A percentile compares a stretch with the other conserved stretches of the same genome.
Conservation (phyloP, 768 basidiomycete species). For the Rhodosporidiobolus odoratus region DNA sequence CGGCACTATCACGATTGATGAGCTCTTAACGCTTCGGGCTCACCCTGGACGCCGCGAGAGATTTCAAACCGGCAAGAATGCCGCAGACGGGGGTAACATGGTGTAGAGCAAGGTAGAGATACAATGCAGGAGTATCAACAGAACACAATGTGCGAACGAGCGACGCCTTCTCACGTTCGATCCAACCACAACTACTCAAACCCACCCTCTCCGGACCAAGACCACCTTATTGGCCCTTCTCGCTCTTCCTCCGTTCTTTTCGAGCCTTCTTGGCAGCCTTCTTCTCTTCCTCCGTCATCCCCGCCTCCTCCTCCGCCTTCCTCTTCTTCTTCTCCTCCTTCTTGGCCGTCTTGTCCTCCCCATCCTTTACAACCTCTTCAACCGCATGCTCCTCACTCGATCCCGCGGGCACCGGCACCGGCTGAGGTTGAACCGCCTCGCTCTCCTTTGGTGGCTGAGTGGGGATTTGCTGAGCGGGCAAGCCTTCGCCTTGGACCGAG, state of each 20-base stretch:
- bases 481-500: slow-evolving; percentile 42
- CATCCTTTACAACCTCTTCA: slow-evolving; percentile 44
- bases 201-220: neutral
- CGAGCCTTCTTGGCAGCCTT: slow-evolving; percentile 52
- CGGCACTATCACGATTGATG: too few species aligned
- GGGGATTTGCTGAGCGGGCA: slow-evolving; percentile 36
- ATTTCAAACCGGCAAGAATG: too few species aligned
- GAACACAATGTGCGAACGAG: neutral
- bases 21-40: too few species aligned
- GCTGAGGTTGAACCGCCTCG: slow-evolving; percentile 39
- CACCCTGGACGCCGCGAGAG: too few species aligned
- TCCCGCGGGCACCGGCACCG: slow-evolving; percentile 40
- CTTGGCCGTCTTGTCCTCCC: slow-evolving; percentile 33
- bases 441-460: slow-evolving; percentile 37
- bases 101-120: neutral
- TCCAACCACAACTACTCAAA: too few species aligned
- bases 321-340: slow-evolving; percentile 53
- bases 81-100: neutral
- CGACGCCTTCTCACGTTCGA: too few species aligned
- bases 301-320: slow-evolving; percentile 49
- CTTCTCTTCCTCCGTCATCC: slow-evolving; percentile 46
- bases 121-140: neutral
- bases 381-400: slow-evolving; percentile 41
- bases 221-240: slow-evolving; percentile 7
- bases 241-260: slow-evolving; percentile 15